Evolutionary conservation across 495 filamentous ascomycete species (phyloP).

Genomic region (Penicillium coprophilum): DNA sequence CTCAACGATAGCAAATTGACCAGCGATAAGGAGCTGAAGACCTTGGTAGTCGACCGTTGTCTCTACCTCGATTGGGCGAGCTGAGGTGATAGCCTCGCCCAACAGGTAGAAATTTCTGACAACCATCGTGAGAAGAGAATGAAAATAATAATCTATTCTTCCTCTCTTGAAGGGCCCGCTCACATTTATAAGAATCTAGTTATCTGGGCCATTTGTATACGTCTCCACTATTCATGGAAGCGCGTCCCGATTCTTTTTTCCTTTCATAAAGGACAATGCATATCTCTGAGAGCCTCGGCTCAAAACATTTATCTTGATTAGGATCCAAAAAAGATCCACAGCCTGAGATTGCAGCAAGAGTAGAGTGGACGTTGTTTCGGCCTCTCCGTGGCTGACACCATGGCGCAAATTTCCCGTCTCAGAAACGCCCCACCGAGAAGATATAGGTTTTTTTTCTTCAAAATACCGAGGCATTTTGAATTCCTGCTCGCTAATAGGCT

Average conservation of each 20-base stretch:
- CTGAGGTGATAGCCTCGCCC: conserved; percentile 41
- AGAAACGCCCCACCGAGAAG: background rate
- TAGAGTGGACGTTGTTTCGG: background rate
- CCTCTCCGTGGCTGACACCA: background rate
- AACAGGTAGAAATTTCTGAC: conserved; percentile 43
- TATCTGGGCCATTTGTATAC: conserved; percentile 2
- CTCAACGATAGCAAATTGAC: conserved; percentile 46
- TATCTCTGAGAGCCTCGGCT: conserved; percentile 17
- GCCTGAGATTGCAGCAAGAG: background rate
- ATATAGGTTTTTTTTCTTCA: background rate
- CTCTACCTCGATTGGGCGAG: conserved; percentile 40
- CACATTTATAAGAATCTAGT: conserved; percentile 13
- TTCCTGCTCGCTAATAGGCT: background rate
- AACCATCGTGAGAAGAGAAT: conserved; percentile 25
- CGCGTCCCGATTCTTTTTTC: background rate
- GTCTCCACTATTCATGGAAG: conserved; percentile 6
- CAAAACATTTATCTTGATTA: conserved; percentile 10
- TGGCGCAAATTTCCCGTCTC: background rate
- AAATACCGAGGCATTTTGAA: conserved; percentile 4
- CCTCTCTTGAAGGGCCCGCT: background rate
- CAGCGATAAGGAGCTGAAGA: conserved; percentile 41
- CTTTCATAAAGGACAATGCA: conserved; percentile 2
- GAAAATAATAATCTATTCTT: background rate
- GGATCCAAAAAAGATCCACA: conserved; percentile 9
- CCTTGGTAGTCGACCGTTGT: conserved; percentile 29